phyloP scores from a whole-genome alignment of 768 basidiomycete genomes.

The Lactarius akahatsu region DNA sequence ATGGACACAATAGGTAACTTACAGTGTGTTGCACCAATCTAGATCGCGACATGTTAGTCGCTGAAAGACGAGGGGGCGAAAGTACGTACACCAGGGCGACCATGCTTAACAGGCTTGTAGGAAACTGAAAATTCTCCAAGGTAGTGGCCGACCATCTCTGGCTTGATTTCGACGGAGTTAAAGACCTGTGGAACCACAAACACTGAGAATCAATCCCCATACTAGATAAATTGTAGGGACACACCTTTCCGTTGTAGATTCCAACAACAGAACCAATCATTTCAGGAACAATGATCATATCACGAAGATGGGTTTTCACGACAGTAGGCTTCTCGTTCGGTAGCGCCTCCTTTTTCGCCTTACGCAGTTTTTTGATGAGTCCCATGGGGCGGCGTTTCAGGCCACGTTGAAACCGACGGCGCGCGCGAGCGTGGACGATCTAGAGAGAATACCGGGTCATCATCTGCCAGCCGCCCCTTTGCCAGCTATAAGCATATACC shows the following conservation, averaged over 20 bases:
- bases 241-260: constrained; percentile 96
- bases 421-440: constrained; percentile 98
- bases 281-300: constrained; percentile 99
- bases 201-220: constrained; percentile 6
- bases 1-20: constrained; percentile 37
- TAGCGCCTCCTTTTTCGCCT: constrained; percentile 99
- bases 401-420: constrained; percentile 97
- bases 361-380: constrained; percentile 98
- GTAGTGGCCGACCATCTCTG: constrained; percentile 99
- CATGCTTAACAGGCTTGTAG: constrained; percentile 99
- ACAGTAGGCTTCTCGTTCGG: constrained; percentile 98
- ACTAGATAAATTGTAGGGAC: neutral
- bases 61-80: neutral
- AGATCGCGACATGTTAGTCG: constrained; percentile 27
- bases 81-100: constrained; percentile 91
- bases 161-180: constrained; percentile 98
- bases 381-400: constrained; percentile 98
- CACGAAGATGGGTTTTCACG: constrained; percentile 98
- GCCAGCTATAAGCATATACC: constrained; percentile 44
- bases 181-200: constrained; percentile 55
- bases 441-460: constrained; percentile 13
- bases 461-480: neutral
- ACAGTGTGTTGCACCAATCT: constrained; percentile 93
- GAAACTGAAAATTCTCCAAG: constrained; percentile 97
- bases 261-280: constrained; percentile 99